These are phyloP conservation scores for Uronychia setigera DNA, from an alignment of 73 alveolate genomes.

Conservation along the genomic window DNA sequence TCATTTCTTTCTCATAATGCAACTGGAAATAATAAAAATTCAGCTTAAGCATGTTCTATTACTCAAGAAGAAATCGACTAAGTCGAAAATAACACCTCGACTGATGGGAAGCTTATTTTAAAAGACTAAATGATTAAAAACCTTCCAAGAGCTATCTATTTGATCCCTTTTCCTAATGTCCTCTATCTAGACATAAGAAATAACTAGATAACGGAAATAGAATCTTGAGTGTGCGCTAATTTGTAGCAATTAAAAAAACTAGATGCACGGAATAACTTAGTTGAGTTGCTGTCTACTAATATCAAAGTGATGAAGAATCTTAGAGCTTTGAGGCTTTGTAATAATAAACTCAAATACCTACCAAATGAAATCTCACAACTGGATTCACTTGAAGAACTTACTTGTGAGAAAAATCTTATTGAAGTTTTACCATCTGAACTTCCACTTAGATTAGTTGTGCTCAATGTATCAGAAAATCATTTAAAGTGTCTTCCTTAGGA, in stretches of 20 bases:
- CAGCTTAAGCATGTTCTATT: background rate
- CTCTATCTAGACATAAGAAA: background rate
- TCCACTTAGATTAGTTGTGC: background rate
- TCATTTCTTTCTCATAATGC: background rate
- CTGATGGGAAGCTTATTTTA: background rate
- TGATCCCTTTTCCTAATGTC: background rate
- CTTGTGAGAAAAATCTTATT: background rate
- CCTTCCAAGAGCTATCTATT: background rate
- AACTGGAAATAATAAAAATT: background rate
- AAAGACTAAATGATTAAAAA: background rate
- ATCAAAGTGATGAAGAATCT: constrained; percentile 10
- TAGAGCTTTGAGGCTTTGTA: background rate
- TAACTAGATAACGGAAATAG: background rate
- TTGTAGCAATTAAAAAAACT: constrained; percentile 11
- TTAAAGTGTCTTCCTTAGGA: constrained; percentile 51
- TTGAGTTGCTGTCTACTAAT: background rate
- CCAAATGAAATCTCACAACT: background rate
- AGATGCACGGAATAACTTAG: constrained; percentile 3
- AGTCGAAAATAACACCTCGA: background rate
- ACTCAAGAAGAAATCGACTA: background rate
- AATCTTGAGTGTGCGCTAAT: background rate
- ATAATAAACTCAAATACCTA: background rate
- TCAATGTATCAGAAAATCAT: constrained; percentile 28
- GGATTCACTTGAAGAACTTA: background rate
- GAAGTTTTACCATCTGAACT: background rate